Evolutionary conservation across 768 basidiomycete species (phyloP).

Genomic region (Lentinula edodes): DNA sequence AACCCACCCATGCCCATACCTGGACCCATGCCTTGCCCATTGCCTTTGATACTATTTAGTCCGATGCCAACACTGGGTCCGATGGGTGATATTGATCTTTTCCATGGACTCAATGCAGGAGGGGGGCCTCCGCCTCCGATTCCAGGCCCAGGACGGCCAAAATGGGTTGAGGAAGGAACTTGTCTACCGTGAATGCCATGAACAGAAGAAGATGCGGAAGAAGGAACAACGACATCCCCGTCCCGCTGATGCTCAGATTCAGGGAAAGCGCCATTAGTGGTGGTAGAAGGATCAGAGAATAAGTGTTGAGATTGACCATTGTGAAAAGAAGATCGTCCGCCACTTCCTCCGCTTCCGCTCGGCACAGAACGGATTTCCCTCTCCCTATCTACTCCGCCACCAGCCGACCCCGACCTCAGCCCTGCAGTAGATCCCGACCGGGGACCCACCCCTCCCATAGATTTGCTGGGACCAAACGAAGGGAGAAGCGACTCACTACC

Average conservation of each 20-base stretch:
- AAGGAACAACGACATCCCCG: neutral
- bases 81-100: neutral
- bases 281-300: neutral
- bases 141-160: neutral
- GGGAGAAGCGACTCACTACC: neutral
- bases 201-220: neutral
- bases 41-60: slow-evolving; percentile 7
- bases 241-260: neutral
- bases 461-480: neutral
- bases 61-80: slow-evolving; percentile 1
- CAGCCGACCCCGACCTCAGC: neutral
- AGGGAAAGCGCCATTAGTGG: neutral
- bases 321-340: neutral
- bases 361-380: neutral
- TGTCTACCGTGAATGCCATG: neutral
- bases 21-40: slow-evolving; percentile 12
- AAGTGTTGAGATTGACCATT: neutral
- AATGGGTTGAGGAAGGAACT: neutral
- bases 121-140: neutral
- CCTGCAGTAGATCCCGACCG: neutral
- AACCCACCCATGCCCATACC: slow-evolving; percentile 10
- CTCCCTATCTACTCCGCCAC: neutral
- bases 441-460: neutral
- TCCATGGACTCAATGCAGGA: neutral
- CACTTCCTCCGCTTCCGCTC: neutral